Percentiles rank a stretch among this genome's conserved stretches.
Conservation (phyloP, 805 yeast genomes). For the Metschnikowia anglica region DNA sequence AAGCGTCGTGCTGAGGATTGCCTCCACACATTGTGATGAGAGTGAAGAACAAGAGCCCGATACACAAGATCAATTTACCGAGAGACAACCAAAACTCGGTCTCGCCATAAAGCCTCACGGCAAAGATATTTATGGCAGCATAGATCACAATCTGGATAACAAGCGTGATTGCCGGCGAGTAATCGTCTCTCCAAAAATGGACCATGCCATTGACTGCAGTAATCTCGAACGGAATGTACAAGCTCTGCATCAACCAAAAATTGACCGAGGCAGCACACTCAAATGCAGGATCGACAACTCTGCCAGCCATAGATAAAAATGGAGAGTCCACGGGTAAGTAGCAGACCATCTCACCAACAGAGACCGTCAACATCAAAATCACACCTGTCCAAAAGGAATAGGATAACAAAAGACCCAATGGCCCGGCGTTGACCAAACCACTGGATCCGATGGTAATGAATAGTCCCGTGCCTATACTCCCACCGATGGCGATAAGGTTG, state of each 20-base stretch:
- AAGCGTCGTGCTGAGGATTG: slow-evolving; percentile 62
- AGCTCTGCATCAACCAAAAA: slow-evolving; percentile 44
- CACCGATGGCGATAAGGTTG: slow-evolving; percentile 42
- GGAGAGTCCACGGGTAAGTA: slow-evolving; percentile 39
- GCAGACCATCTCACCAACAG: slow-evolving; percentile 41
- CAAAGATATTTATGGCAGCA: slow-evolving; percentile 56
- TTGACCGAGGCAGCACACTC: slow-evolving; percentile 37
- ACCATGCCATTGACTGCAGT: slow-evolving; percentile 50
- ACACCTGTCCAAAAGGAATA: slow-evolving; percentile 33
- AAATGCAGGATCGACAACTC: slow-evolving; percentile 39
- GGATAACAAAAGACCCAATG: slow-evolving; percentile 32
- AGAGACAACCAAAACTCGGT: slow-evolving; percentile 76
- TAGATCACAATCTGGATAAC: slow-evolving; percentile 44
- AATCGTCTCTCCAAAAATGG: slow-evolving; percentile 52
- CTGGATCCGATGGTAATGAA: slow-evolving; percentile 36
- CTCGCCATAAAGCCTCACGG: slow-evolving; percentile 77
- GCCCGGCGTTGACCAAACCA: slow-evolving; percentile 36
- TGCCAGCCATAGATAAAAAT: slow-evolving; percentile 38
- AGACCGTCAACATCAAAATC: slow-evolving; percentile 33
- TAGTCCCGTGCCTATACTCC: slow-evolving; percentile 40
- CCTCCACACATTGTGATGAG: slow-evolving; percentile 87
- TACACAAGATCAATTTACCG: slow-evolving; percentile 57
- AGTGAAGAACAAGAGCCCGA: slow-evolving; percentile 75
- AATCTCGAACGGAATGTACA: slow-evolving; percentile 30
- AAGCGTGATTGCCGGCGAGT: slow-evolving; percentile 48